A percentile compares a stretch with the other conserved stretches of the same genome.
These are phyloP conservation scores for Arthrinium phaeospermum DNA, from an alignment of 2,329 filamentous ascomycete genomes.

Conservation along the genomic window DNA sequence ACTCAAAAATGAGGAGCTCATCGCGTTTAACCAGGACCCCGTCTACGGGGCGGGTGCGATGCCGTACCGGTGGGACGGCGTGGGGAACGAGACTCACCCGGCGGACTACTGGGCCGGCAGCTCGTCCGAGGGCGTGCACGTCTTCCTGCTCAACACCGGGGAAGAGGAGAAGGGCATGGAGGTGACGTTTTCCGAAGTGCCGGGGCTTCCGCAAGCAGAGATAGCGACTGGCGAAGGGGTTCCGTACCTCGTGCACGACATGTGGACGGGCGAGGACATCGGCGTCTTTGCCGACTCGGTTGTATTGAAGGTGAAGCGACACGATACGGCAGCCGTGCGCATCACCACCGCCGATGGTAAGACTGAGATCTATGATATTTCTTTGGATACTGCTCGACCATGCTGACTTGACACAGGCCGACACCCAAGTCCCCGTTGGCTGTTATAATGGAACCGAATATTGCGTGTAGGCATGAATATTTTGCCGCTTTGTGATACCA, in stretches of 20 bases:
- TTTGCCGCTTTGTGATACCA: no score
- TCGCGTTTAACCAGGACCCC: slow-evolving; percentile 54
- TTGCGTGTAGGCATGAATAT: no score
- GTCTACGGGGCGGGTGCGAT: neutral
- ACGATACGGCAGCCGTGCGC: slow-evolving; percentile 15
- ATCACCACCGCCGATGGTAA: neutral
- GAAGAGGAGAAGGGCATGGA: slow-evolving; percentile 40
- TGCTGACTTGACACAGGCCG: neutral
- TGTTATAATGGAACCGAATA: neutral
- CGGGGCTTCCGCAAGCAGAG: slow-evolving; percentile 27
- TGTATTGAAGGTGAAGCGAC: neutral
- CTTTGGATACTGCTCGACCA: no score
- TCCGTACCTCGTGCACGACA: slow-evolving; percentile 48
- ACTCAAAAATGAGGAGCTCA: slow-evolving; percentile 47
- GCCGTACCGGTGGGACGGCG: slow-evolving; percentile 18
- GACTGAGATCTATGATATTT: no score
- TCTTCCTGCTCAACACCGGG: slow-evolving; percentile 54
- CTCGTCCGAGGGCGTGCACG: slow-evolving; percentile 48
- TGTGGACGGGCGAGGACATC: slow-evolving; percentile 51
- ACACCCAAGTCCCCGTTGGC: neutral
- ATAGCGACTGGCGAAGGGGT: neutral
- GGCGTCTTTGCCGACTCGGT: slow-evolving; percentile 31
- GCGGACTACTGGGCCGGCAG: slow-evolving; percentile 56
- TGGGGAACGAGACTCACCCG: slow-evolving; percentile 48
- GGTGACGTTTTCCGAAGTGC: slow-evolving; percentile 50